Evolutionary conservation across 805 yeast genomes (phyloP).

Genomic region (Saccharomycopsis schoenii): DNA sequence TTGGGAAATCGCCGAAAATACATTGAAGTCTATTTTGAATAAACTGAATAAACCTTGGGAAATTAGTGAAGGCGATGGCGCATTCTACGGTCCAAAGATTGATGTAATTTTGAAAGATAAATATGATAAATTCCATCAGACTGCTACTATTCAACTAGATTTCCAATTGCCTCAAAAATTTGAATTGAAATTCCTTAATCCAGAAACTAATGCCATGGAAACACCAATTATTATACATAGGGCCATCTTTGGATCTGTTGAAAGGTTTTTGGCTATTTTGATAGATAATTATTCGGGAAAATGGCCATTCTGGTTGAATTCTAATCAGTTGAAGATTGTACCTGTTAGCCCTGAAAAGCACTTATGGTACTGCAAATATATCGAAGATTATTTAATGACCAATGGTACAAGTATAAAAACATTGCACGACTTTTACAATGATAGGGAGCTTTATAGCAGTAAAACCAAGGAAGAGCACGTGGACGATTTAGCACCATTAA

Average conservation of each 20-base stretch:
- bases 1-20: constrained; percentile 78
- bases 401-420: constrained; percentile 6
- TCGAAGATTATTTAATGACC: constrained; percentile 34
- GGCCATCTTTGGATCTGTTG: constrained; percentile 92
- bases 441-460: background rate
- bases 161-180: constrained; percentile 89
- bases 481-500: constrained; percentile 40
- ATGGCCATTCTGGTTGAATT: constrained; percentile 98
- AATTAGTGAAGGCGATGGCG: constrained; percentile 90
- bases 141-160: constrained; percentile 92
- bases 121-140: constrained; percentile 75
- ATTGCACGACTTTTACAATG: constrained; percentile 3
- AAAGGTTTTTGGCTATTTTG: constrained; percentile 81
- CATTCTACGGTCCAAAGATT: constrained; percentile 90
- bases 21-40: constrained; percentile 51
- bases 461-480: constrained; percentile 32
- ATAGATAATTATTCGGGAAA: constrained; percentile 85
- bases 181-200: constrained; percentile 46
- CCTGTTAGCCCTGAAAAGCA: constrained; percentile 64
- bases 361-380: constrained; percentile 39
- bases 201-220: constrained; percentile 27
- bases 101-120: constrained; percentile 79
- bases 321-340: constrained; percentile 77
- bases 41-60: constrained; percentile 50
- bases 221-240: constrained; percentile 93